Evolutionary conservation across 352 stramenopile species (phyloP).

Genomic region (Phytophthora tubulina): DNA sequence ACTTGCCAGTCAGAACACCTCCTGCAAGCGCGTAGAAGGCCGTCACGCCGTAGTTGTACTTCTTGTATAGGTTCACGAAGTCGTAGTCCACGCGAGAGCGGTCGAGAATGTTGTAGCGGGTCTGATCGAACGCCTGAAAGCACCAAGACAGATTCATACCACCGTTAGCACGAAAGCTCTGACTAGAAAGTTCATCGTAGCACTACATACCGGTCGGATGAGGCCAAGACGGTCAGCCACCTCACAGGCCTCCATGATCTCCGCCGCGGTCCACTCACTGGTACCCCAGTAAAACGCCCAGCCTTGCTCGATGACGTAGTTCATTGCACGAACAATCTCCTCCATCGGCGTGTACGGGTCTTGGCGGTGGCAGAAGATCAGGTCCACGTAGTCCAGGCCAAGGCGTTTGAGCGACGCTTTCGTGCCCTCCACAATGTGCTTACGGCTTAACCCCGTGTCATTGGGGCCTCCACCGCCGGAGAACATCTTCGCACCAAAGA

Average conservation of each 20-base stretch:
- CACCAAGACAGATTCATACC: neutral
- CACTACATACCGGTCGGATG: conserved; percentile 31
- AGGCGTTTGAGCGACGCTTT: conserved; percentile 48
- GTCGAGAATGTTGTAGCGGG: conserved; percentile 69
- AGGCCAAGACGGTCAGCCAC: conserved; percentile 47
- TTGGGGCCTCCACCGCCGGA: conserved; percentile 33
- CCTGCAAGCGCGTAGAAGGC: conserved; percentile 40
- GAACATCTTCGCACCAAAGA: conserved; percentile 31
- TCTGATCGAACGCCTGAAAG: conserved; percentile 63
- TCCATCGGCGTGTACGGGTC: conserved; percentile 51
- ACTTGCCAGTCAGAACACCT: conserved; percentile 73
- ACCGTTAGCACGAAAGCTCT: conserved; percentile 37
- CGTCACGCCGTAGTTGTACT: conserved; percentile 61
- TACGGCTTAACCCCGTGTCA: conserved; percentile 44
- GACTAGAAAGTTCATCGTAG: conserved; percentile 32
- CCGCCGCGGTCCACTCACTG: conserved; percentile 53
- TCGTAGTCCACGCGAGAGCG: conserved; percentile 63
- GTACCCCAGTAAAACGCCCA: conserved; percentile 68
- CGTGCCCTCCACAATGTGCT: conserved; percentile 62
- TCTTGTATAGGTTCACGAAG: conserved; percentile 58
- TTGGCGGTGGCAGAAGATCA: conserved; percentile 52
- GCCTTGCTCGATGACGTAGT: conserved; percentile 50
- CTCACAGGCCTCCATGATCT: conserved; percentile 56
- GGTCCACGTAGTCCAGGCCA: conserved; percentile 49
- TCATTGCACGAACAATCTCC: conserved; percentile 65